Conservation (phyloP, 2,329 filamentous ascomycete species). For the Fusarium keratoplasticum region DNA sequence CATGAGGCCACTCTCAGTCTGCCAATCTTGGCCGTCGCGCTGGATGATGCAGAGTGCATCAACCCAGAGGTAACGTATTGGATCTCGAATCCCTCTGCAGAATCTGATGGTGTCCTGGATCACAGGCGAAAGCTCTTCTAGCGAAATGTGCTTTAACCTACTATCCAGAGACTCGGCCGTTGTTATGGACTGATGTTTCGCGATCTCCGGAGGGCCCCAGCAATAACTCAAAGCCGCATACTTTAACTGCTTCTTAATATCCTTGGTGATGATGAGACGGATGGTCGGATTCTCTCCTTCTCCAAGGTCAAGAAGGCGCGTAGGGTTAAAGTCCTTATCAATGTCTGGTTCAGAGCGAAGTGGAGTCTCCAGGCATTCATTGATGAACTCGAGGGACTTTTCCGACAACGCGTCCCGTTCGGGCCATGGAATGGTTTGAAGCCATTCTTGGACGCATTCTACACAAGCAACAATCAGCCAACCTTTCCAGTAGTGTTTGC, state of each 20-base stretch:
- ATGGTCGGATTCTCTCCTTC: neutral
- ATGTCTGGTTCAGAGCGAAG: neutral
- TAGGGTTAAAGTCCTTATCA: neutral
- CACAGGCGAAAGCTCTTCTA: neutral
- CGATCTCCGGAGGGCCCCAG: neutral
- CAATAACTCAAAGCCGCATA: conserved; percentile 3
- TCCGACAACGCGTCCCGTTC: neutral
- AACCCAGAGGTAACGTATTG: conserved; percentile 14
- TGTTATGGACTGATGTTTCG: neutral
- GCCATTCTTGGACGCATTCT: neutral
- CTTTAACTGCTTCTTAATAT: neutral
- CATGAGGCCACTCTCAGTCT: neutral
- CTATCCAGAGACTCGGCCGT: neutral
- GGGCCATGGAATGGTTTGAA: neutral
- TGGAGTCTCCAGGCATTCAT: neutral
- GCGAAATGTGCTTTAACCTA: neutral
- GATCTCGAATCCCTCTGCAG: neutral
- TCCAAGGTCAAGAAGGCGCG: neutral
- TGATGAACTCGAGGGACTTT: neutral
- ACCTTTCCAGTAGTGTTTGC: neutral
- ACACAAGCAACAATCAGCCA: neutral
- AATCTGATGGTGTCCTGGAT: neutral
- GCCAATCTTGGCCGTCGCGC: neutral
- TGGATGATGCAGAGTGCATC: conserved; percentile 19
- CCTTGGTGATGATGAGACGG: neutral